A percentile compares a stretch with the other conserved stretches of the same genome.
phyloP scores from a whole-genome alignment of 2,329 filamentous ascomycete genomes.

The Dothideomycetes sp. region DNA sequence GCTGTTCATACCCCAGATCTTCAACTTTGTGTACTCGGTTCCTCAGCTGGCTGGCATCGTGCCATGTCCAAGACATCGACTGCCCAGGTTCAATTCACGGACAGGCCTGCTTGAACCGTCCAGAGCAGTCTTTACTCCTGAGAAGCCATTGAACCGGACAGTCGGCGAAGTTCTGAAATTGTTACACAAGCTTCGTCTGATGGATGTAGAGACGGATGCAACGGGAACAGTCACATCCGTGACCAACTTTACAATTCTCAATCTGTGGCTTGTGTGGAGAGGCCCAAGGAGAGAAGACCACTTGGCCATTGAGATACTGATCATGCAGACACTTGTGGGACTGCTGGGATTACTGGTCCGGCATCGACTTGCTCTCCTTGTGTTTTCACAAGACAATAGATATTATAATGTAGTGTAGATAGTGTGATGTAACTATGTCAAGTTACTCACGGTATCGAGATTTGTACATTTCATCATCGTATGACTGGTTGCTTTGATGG shows the following conservation, averaged over 20 bases:
- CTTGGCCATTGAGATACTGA: slow-evolving; percentile 66
- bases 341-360: slow-evolving; percentile 74
- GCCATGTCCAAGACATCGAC: slow-evolving; percentile 82
- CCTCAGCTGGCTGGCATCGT: slow-evolving; percentile 86
- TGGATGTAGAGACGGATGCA: slow-evolving; percentile 57
- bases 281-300: slow-evolving; percentile 82
- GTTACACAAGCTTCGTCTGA: slow-evolving; percentile 55
- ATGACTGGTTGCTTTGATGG: no score
- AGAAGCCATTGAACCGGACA: slow-evolving; percentile 55
- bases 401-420: neutral
- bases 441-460: no score
- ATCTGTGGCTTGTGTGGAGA: slow-evolving; percentile 93
- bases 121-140: slow-evolving; percentile 54
- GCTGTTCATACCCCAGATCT: slow-evolving; percentile 83
- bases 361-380: slow-evolving; percentile 72
- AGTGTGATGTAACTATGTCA: no score
- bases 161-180: slow-evolving; percentile 56
- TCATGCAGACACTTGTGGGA: slow-evolving; percentile 66
- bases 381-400: slow-evolving; percentile 74
- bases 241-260: slow-evolving; percentile 85
- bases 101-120: slow-evolving; percentile 81
- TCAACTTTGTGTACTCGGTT: slow-evolving; percentile 90
- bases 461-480: no score
- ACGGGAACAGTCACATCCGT: slow-evolving; percentile 65
- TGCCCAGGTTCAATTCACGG: slow-evolving; percentile 78